Base-by-base conservation (phyloP, 148 eudicot genomes). In the Drosera capensis region DNA sequence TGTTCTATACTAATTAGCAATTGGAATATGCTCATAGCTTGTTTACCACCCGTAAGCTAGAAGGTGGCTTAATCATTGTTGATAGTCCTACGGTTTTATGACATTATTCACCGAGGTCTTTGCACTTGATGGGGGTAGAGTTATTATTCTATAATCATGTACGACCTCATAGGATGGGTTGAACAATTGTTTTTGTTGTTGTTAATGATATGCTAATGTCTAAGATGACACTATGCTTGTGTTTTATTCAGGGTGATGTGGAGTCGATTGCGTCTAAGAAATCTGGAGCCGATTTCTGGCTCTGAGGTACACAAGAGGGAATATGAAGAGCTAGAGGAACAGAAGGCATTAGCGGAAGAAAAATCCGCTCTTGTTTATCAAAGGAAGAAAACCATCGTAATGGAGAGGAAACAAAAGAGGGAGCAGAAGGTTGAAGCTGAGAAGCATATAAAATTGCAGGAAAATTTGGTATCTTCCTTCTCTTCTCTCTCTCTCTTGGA, bases 401-500 rank as follows among this genome's bases (percentile, higher is more conserved):
- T 66, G 61, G 99, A 90, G 67, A 73, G 85, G 60, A 90, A 85
- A 57, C 95, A 80, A 58, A 90, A 90, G 68, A 90, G 85, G 68
- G 94, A 75, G 52, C 99, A 90, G 72, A 90, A 85, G 57, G 95
- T 85, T 49, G 95, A 90, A 68, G 99, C 99, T 23, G 99, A 90
- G 53, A 84, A 69, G 52, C 95, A 90, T 63, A 70, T 90, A 59
- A 80, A 81, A 28, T 65, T 85, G 68, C 99, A 85, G 68, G 82
- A 81, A 21, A 72, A 81, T 55, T 56, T 90, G 86, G 95, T 85
- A 73, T 23, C 8, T 19, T 25, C 23, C 11, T 40, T 3, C 8
- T 2, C 16, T 25, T 25, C 30, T 5, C 20, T 16, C 37, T 25
- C 30, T 11, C 12, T 9, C n/a, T n/a, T n/a, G n/a, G n/a, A n/a